phyloP scores from a whole-genome alignment of 2,329 filamentous ascomycete species.

The Aspergillus eucalypticola region DNA sequence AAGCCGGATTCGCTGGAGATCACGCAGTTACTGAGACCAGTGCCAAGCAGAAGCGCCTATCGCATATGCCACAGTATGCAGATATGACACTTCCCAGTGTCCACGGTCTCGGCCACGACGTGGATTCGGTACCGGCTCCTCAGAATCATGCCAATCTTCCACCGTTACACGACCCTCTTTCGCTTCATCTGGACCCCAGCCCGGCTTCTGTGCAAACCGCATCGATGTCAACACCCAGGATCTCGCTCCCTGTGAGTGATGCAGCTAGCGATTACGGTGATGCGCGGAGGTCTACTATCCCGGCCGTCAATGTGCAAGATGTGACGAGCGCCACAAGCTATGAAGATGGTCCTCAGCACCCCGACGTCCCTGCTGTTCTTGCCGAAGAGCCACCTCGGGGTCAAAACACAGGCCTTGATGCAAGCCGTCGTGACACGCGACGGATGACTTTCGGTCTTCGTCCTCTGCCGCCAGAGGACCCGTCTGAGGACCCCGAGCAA shows the following conservation, averaged over 20 bases:
- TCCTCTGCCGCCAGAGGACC: conserved; percentile 83
- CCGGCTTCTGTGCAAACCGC: conserved; percentile 20
- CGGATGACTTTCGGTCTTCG: conserved; percentile 66
- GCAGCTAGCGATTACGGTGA: conserved; percentile 58
- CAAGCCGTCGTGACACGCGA: conserved; percentile 44
- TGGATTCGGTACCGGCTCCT: conserved; percentile 6
- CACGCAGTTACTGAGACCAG: background rate
- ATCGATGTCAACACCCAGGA: conserved; percentile 32
- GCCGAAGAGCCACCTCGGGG: conserved; percentile 29
- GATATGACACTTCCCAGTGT: background rate
- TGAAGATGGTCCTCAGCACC: conserved; percentile 14
- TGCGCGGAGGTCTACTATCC: conserved; percentile 51
- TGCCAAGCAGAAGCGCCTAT: background rate
- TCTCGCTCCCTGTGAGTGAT: conserved; percentile 48
- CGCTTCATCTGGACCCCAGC: conserved; percentile 19
- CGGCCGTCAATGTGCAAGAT: conserved; percentile 33
- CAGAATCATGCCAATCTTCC: conserved; percentile 25
- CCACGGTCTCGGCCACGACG: background rate
- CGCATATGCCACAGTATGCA: background rate
- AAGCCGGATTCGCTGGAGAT: background rate
- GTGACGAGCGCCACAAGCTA: conserved; percentile 24
- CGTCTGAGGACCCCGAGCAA: conserved; percentile 87
- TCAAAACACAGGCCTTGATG: conserved; percentile 27
- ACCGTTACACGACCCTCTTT: conserved; percentile 20
- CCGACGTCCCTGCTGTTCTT: conserved; percentile 22